Percentiles rank a stretch among this genome's conserved stretches.
Evolutionary conservation across 805 yeast genomes (phyloP).

Genomic region (Metschnikowia cubensis): DNA sequence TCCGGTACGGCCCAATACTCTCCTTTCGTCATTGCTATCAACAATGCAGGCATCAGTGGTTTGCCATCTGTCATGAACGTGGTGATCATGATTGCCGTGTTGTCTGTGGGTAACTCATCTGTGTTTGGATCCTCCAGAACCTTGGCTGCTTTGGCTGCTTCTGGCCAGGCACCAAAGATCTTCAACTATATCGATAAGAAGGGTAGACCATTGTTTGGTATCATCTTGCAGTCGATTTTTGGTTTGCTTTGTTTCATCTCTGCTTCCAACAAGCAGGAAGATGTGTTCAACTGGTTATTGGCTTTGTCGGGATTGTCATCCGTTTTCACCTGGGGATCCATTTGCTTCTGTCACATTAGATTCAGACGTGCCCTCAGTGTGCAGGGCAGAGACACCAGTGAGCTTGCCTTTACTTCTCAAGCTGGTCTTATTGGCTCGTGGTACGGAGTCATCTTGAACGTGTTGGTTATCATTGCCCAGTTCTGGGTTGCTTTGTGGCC

Average conservation of each 20-base stretch:
- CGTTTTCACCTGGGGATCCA: conserved; percentile 27
- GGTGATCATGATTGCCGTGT: conserved; percentile 35
- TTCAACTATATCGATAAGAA: conserved; percentile 40
- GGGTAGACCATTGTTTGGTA: conserved; percentile 42
- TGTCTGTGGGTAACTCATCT: conserved; percentile 64
- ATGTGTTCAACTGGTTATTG: conserved; percentile 25
- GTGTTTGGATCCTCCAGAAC: conserved; percentile 73
- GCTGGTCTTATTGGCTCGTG: conserved; percentile 52
- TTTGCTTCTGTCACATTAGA: conserved; percentile 24
- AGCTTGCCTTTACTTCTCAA: conserved; percentile 51
- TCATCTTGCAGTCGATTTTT: conserved; percentile 32
- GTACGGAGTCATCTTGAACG: conserved; percentile 46
- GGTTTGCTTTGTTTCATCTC: conserved; percentile 66
- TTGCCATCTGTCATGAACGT: conserved; percentile 43
- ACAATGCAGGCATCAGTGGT: conserved; percentile 37
- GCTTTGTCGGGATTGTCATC: conserved; percentile 26
- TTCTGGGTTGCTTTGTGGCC: conserved; percentile 67
- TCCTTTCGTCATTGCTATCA: conserved; percentile 43
- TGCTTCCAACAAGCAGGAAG: conserved; percentile 22
- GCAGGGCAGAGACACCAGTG: conserved; percentile 29
- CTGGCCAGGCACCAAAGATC: conserved; percentile 60
- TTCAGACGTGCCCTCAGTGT: conserved; percentile 23
- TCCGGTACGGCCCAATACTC: conserved; percentile 29
- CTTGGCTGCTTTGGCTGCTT: conserved; percentile 62
- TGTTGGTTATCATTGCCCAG: conserved; percentile 52